These are phyloP conservation scores for Acorus calamus DNA, from an alignment of 106 monocot genomes.

Conservation along the genomic window DNA sequence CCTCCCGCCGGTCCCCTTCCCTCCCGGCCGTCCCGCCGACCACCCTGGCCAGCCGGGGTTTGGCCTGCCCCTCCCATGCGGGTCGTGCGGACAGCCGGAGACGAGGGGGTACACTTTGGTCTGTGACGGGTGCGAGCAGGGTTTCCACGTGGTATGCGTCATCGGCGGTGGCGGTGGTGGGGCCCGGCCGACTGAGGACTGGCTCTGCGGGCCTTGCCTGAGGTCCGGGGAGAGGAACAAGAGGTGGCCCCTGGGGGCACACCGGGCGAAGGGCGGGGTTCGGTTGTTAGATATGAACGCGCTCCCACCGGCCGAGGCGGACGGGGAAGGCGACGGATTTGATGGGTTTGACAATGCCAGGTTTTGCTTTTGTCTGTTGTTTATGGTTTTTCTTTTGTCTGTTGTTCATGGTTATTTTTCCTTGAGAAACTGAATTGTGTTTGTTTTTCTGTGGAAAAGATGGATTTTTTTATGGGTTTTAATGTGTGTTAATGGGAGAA, in stretches of 20 bases:
- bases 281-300: constrained; percentile 77
- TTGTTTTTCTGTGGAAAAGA: too few relatives aligned
- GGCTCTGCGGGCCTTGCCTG: constrained; percentile 64
- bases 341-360: too few relatives aligned
- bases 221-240: constrained; percentile 34
- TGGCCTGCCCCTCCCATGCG: constrained; percentile 29
- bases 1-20: constrained; percentile 12
- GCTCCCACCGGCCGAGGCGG: constrained; percentile 46
- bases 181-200: constrained; percentile 30
- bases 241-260: constrained; percentile 56
- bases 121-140: constrained; percentile 92
- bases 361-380: too few relatives aligned
- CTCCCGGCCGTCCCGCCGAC: constrained; percentile 22
- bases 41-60: constrained; percentile 79
- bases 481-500: too few relatives aligned
- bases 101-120: constrained; percentile 45
- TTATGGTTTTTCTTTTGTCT: too few relatives aligned
- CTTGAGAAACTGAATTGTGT: too few relatives aligned
- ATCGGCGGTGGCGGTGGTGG: constrained; percentile 10
- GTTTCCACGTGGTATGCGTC: constrained; percentile 77
- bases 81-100: constrained; percentile 52
- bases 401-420: too few relatives aligned
- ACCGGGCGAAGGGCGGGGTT: constrained; percentile 1
- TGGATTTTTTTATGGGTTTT: too few relatives aligned
- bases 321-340: constrained; percentile 7